Base-by-base conservation (phyloP, 805 yeast species). In the Myxozyma lipomycoides region DNA sequence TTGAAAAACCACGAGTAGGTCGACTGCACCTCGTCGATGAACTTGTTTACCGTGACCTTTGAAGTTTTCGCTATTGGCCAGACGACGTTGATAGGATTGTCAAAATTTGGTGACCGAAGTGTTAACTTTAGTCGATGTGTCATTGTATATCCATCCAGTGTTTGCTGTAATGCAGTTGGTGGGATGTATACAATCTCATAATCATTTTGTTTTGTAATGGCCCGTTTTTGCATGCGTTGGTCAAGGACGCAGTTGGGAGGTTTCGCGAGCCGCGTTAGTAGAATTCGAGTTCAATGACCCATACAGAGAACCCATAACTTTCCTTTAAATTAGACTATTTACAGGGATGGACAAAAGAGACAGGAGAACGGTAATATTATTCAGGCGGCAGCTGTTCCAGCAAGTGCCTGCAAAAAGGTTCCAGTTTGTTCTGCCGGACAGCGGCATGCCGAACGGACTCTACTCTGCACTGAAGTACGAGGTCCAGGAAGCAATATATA, bases 381-480 rank as follows among this genome's bases (percentile, higher is more conserved):
- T 53, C 34, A 36, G 40, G 12, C 48, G 58, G 7, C 58, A 54
- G 38, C 51, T 50, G 35, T 38, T 46, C n/a, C 58, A 54, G 35
- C 46, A 34, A 1, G 58, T 54, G 17, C 48, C 55, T 15, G 49
- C 42, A 5, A 10, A n/a, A 7, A 36, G 28, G 40, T 54, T 54
- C 43, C 39, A 22, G 25, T 46, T 45, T 23, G 43, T 45, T 19
- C 35, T 48, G 15, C 25, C 47, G 24, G 19, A 9, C 38, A 28
- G 32, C 32, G 32, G 12, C 32, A 12, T n/a, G n/a, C n/a, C n/a
- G n/a, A n/a, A n/a, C n/a, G n/a, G n/a, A n/a, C n/a, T n/a, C n/a
- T n/a, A n/a, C n/a, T n/a, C 34, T 28, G 25, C 40, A 18, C 22
- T 23, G 10, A 4, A 23, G 19, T 32, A 41, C 22, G 4, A 2